Conservation (phyloP, 2,329 filamentous ascomycete species). For the Claviceps sp. region DNA sequence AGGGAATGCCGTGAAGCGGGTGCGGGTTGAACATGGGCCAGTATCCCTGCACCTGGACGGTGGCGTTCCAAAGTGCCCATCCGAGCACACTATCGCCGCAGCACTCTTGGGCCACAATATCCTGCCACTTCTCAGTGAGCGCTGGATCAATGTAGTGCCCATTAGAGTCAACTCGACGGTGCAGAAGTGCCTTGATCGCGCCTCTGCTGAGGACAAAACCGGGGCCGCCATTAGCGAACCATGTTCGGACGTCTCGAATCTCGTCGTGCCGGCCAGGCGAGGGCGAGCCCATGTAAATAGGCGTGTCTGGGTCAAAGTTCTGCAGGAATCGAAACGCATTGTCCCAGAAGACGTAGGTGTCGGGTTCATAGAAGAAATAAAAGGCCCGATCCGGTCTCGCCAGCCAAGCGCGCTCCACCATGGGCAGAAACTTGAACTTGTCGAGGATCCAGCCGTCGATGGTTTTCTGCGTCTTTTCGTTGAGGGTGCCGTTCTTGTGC, state of each 20-base stretch:
- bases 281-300: constrained; percentile 40
- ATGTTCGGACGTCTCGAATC: constrained; percentile 20
- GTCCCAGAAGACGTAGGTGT: constrained; percentile 31
- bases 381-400: constrained; percentile 34
- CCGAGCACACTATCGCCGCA: constrained; percentile 41
- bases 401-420: constrained; percentile 36
- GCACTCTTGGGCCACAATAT: constrained; percentile 29
- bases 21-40: constrained; percentile 45
- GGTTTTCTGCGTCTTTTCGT: constrained; percentile 16
- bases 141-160: constrained; percentile 28
- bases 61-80: constrained; percentile 31
- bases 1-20: constrained; percentile 37
- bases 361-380: constrained; percentile 43
- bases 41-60: constrained; percentile 27
- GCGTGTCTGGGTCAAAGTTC: constrained; percentile 29
- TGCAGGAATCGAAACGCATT: constrained; percentile 35
- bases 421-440: constrained; percentile 44
- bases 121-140: constrained; percentile 33
- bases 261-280: constrained; percentile 25
- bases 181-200: constrained; percentile 32
- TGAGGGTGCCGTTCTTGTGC: constrained; percentile 19
- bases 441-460: constrained; percentile 38
- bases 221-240: constrained; percentile 44
- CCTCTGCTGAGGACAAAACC: constrained; percentile 40
- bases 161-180: constrained; percentile 18